Evolutionary conservation across 1,139 yeast species (phyloP), one percentile per base, ranked within the genome.

Genomic region (Nakaseomyces sp.): DNA sequence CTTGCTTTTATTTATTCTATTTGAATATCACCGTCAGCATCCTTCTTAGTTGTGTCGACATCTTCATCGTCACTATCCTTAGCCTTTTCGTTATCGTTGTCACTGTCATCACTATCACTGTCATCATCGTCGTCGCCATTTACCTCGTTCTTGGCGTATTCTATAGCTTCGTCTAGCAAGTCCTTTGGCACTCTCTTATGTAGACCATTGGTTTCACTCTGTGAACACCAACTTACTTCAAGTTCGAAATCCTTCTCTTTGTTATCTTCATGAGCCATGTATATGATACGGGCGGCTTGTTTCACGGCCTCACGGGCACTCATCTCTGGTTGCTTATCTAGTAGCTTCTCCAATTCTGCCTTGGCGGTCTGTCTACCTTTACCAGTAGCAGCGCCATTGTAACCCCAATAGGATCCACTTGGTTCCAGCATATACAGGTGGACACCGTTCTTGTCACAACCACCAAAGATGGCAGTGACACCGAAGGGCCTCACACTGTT

Each of bases 401-500:
- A 93, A 40, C 99, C 99, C 97, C 98, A 91, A 60, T 81, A 85
- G 1, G 88, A 73, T 49, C 99, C 98, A 64, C 95, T 85, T 52
- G 99, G 98, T 65, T 93, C 99, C 50, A 93, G 75, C 96, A 91
- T 89, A 68, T 84, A 89, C 60, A 93, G 74, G 63, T 89, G 96
- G 31, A 95, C 80, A 8, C 95, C 95, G 50, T 82, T 77, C 37
- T 77, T 80, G 63, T 89, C 97, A 41, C 86, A 79, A 50, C 98
- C 98, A 40, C 96, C 98, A 43, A 93, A 76, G 51, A 93, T 89
- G 13, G 95, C 80, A 43, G 88, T 80, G 45, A 91, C 77, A 43
- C 99, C 99, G 66, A 91, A 91, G 19, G 98, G 99, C 65, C 99
- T 81, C 10, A 93, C 98, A 26, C 97, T 88, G 64, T 87, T 88